These are phyloP conservation scores for Colletotrichum tropicale DNA, from an alignment of 2,329 filamentous ascomycete genomes.

Conservation along the genomic window DNA sequence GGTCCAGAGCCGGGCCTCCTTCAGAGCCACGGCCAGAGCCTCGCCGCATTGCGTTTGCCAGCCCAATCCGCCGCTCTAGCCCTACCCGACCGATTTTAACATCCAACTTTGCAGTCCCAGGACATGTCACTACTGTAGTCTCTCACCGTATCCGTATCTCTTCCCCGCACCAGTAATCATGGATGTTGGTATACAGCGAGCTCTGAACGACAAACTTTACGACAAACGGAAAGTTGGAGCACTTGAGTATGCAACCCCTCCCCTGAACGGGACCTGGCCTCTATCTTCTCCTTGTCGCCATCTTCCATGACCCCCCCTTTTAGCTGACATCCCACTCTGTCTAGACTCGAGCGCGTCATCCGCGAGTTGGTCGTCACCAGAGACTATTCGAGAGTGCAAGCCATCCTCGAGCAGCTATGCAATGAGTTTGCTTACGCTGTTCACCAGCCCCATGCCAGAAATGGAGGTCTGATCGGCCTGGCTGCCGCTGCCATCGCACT, in stretches of 20 bases:
- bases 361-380: constrained; percentile 79
- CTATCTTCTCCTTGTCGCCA: not conserved
- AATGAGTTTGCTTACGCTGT: constrained; percentile 98
- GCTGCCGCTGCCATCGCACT: constrained; percentile 95
- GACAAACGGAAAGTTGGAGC: constrained; percentile 97
- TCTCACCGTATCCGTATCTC: not conserved
- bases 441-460: constrained; percentile 93
- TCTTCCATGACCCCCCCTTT: not conserved
- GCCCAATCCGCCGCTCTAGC: not conserved
- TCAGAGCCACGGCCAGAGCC: not conserved
- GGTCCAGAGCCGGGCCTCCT: not conserved
- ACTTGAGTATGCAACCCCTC: constrained; percentile 73
- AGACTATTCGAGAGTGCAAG: constrained; percentile 81
- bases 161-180: constrained; percentile 49
- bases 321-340: not conserved
- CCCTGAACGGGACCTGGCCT: not conserved
- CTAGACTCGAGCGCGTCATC: constrained; percentile 86
- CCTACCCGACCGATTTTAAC: not conserved
- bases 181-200: constrained; percentile 88
- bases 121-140: not conserved
- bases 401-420: constrained; percentile 93
- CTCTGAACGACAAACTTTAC: constrained; percentile 97
- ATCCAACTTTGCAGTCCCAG: not conserved
- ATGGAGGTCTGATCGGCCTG: constrained; percentile 93
- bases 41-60: not conserved